Evolutionary conservation across 1,284 basidiomycete species (phyloP).

Genomic region (Spongiforma sp.): DNA sequence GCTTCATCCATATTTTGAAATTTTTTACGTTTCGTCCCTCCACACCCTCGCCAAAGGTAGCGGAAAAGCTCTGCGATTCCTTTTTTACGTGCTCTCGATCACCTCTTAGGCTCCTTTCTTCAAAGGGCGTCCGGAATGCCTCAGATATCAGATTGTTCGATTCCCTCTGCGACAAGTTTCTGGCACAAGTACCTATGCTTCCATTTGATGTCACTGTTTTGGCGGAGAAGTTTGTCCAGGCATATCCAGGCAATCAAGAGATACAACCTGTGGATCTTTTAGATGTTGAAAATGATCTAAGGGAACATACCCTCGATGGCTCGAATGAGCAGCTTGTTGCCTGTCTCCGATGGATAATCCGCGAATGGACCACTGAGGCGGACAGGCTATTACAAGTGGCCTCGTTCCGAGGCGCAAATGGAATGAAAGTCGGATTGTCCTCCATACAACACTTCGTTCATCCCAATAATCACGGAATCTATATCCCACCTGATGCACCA

Average conservation of each 20-base stretch:
- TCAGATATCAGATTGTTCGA: conserved; percentile 82
- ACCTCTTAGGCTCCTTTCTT: conserved; percentile 79
- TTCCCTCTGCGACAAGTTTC: conserved; percentile 69
- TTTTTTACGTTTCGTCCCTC: conserved; percentile 89
- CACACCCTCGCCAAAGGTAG: conserved; percentile 84
- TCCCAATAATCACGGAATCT: neutral
- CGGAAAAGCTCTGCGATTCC: conserved; percentile 70
- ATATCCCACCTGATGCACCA: conserved; percentile 62
- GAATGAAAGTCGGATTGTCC: conserved; percentile 49
- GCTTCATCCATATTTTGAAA: conserved; percentile 82
- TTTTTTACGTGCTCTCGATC: conserved; percentile 73
- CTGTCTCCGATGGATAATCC: conserved; percentile 79
- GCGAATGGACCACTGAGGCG: conserved; percentile 48
- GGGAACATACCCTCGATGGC: conserved; percentile 65
- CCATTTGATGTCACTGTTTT: conserved; percentile 63
- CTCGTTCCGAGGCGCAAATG: conserved; percentile 50
- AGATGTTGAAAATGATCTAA: conserved; percentile 84
- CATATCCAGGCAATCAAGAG: conserved; percentile 66
- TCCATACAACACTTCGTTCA: conserved; percentile 77
- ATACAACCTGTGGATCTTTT: conserved; percentile 77
- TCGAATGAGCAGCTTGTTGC: conserved; percentile 71
- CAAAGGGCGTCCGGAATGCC: conserved; percentile 72
- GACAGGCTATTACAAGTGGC: conserved; percentile 58
- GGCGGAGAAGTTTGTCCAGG: conserved; percentile 64
- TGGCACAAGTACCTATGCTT: conserved; percentile 81